phyloP scores from a whole-genome alignment of 495 filamentous ascomycete species.

The Aspergillus steynii region DNA sequence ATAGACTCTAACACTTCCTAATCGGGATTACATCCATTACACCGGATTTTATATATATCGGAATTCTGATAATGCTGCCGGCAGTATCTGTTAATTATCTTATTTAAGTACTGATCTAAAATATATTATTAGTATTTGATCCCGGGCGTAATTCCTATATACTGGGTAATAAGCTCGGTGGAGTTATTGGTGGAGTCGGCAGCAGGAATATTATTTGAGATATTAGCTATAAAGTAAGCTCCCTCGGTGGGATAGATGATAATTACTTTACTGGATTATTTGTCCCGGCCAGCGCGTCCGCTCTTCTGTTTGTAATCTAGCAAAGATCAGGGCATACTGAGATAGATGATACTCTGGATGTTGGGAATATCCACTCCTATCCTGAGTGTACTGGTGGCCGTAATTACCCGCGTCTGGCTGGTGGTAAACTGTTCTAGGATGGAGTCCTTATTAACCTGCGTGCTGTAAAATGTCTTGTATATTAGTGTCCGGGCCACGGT shows the following conservation, averaged over 20 bases:
- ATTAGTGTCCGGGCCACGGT: not conserved
- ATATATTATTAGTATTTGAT: too few relatives aligned
- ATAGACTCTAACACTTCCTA: too few relatives aligned
- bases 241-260: constrained; percentile 10
- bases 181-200: not conserved
- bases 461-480: not conserved
- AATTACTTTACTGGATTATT: constrained; percentile 13
- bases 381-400: constrained; percentile 24
- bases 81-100: too few relatives aligned
- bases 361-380: constrained; percentile 25
- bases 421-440: constrained; percentile 15
- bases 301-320: constrained; percentile 28
- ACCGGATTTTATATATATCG: too few relatives aligned
- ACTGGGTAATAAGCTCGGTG: too few relatives aligned
- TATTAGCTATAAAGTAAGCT: too few relatives aligned
- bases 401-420: constrained; percentile 6
- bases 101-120: too few relatives aligned
- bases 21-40: too few relatives aligned
- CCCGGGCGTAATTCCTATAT: too few relatives aligned
- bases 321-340: constrained; percentile 12
- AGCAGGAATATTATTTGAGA: too few relatives aligned
- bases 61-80: too few relatives aligned
- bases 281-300: constrained; percentile 21
- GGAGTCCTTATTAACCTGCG: constrained; percentile 13
- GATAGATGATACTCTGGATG: constrained; percentile 23